Base-by-base conservation (phyloP, 371 early-diverging fungal genomes). In the Mucor velutinosus region DNA sequence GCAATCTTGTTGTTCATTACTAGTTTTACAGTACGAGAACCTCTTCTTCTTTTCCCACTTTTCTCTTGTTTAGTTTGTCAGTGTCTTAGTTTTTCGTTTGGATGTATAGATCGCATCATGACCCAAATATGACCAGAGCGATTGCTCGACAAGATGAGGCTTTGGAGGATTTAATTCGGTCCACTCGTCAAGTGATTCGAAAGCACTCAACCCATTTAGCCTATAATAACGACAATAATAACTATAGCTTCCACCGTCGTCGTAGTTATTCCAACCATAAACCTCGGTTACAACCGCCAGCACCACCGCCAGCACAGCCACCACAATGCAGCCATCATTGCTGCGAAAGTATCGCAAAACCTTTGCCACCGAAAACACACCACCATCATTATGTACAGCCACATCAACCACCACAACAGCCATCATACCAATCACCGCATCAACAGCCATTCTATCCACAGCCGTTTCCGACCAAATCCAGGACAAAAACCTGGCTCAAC, bases 81-180 rank as follows among this genome's bases (percentile, higher is more conserved):
- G 10, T 12, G 10, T 7, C 12, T 12, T 17, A 17, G 17, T 17
- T 41, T 17, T 11, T 41, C 4, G 41, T 17, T 5, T 41, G 17
- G 17, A 41, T 41, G 41, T 41, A 17, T 41, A 14, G 41, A 41
- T 41, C 41, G 41, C 17, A 41, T 37, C 41, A 39, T 59, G 21
- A 21, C 39, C 41, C 29, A n/a, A 27, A 2, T 32, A 32, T 53
- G 30, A 15, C 61, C 39, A 14, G 39, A 27, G 45, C 62, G 1
- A 62, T 45, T 14, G 47, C 15, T 35, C 62, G 53, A 19, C 53
- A 62, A 51, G 62, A 62, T 29, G 62, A 62, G n/a, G 62, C 62
- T 15, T 27, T 62, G 15, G 37, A 53, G 25, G 62, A 62, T 51
- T 37, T 62, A 25, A 53, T 62, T 23, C 19, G 32, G 53, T 45